Evolutionary conservation across 768 basidiomycete species (phyloP), one percentile per base, ranked within the genome.

Genomic region (Suillus brevipes): DNA sequence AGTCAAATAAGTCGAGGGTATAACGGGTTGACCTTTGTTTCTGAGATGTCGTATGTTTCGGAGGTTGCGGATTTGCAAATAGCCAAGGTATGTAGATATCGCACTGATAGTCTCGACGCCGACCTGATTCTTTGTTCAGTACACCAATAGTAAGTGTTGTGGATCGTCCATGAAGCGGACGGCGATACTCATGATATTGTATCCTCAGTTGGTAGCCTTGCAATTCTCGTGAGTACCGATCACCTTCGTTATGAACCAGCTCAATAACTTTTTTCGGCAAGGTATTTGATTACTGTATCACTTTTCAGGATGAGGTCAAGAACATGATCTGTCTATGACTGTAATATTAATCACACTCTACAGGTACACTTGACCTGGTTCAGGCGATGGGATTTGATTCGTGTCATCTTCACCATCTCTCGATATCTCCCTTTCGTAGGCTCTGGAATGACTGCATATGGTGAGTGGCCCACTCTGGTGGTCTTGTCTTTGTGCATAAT

Each of bases 341-440:
- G 9, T 25, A 6, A 16, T 28, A 31, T 57, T 40, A 1, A 23
- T 31, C 28, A 37, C 57, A 16, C 55, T 20, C 7, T 50, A 16
- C 23, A 72, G 71, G 70, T 36, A 20, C 64, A 38, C n/a, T 72
- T 62, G 65, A 59, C 71, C 3, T 72, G 70, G 71, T 60, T 65
- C 5, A 65, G 67, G n/a, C 45, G 16, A 16, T 72, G 71, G 70
- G 64, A 65, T 42, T 36, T 14, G 6, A 69, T 70, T 1, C 67
- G 67, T n/a, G 10, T 61, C 34, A 5, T 69, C 42, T 72, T 73
- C 42, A 69, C 55, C 16, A 18, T 61, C 12, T 73, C 71, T 18
- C 69, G 70, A 36, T 72, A 73, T 61, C 37, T 73, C 12, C 70
- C 71, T 4, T 71, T 69, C 25, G 40, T 49, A 4, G 70, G 67